These are phyloP conservation scores for Diplodia seriata DNA, from an alignment of 2,329 filamentous ascomycete genomes.

Conservation along the genomic window DNA sequence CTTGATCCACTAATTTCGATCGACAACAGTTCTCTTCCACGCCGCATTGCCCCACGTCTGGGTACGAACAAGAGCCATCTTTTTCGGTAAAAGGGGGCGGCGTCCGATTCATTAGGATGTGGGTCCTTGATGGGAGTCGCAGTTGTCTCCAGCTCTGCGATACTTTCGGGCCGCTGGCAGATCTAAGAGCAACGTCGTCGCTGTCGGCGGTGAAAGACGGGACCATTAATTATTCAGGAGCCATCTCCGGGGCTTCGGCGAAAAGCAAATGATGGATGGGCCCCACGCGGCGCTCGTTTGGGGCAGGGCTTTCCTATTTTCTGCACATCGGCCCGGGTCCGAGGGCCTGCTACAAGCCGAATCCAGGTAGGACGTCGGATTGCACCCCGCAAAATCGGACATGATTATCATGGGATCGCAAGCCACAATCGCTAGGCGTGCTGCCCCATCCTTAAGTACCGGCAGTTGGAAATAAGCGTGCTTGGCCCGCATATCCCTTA, in stretches of 20 bases:
- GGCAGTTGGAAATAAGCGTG: not conserved
- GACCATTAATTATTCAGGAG: not conserved
- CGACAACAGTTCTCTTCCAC: too few species aligned
- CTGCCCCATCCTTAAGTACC: not conserved
- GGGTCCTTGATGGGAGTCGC: too few species aligned
- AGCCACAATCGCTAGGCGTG: not conserved
- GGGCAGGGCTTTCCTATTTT: not conserved
- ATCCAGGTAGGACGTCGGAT: not conserved
- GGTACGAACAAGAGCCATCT: too few species aligned
- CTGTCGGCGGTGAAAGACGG: not conserved
- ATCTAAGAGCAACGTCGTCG: not conserved
- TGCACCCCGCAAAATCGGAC: not conserved
- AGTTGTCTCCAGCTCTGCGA: too few species aligned
- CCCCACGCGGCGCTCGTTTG: not conserved
- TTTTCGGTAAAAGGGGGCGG: too few species aligned
- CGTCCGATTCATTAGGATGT: too few species aligned
- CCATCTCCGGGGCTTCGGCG: not conserved
- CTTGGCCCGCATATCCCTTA: not conserved
- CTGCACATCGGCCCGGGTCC: constrained; percentile 3
- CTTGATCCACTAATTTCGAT: too few species aligned
- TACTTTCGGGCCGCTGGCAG: too few species aligned
- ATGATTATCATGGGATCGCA: not conserved
- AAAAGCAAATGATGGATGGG: not conserved
- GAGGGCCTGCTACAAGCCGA: not conserved
- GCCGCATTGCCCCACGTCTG: too few species aligned